phyloP scores from a whole-genome alignment of 2,329 filamentous ascomycete genomes.

The Fusarium incarnatum region DNA sequence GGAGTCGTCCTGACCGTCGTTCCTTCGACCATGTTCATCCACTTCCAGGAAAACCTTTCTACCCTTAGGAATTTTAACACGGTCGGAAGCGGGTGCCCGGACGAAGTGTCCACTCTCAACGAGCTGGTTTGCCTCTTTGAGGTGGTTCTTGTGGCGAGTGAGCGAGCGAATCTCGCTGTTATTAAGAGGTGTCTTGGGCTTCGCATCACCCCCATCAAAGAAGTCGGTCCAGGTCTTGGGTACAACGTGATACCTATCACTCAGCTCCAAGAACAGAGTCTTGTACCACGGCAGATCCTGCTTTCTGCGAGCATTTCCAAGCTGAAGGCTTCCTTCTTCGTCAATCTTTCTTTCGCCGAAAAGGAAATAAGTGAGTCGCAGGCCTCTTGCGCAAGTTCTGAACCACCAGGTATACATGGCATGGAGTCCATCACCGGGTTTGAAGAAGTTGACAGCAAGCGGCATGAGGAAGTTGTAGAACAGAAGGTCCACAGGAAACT shows the following conservation, averaged over 20 bases:
- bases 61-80: constrained; percentile 92
- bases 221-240: constrained; percentile 69
- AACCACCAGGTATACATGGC: constrained; percentile 97
- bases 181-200: constrained; percentile 54
- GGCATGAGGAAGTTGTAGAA: constrained; percentile 99
- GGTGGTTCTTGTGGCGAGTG: constrained; percentile 56
- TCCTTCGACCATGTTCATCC: constrained; percentile 73
- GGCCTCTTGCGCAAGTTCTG: constrained; percentile 79
- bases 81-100: constrained; percentile 92
- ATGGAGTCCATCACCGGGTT: constrained; percentile 85
- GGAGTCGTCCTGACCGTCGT: constrained; percentile 64
- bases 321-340: constrained; percentile 78
- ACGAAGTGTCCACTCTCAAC: constrained; percentile 83
- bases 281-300: constrained; percentile 54
- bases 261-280: constrained; percentile 61
- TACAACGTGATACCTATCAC: constrained; percentile 56
- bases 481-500: constrained; percentile 92
- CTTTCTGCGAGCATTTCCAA: constrained; percentile 52
- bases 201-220: constrained; percentile 62
- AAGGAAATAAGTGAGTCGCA: constrained; percentile 91
- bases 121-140: constrained; percentile 66
- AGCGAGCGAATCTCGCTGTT: constrained; percentile 52
- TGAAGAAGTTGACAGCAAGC: constrained; percentile 83
- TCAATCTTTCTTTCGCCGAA: constrained; percentile 85
- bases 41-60: constrained; percentile 81